Percentiles rank a stretch among this genome's conserved stretches.
Evolutionary conservation across 2,329 filamentous ascomycete species (phyloP).

Genomic region (Seiridium cupressi): DNA sequence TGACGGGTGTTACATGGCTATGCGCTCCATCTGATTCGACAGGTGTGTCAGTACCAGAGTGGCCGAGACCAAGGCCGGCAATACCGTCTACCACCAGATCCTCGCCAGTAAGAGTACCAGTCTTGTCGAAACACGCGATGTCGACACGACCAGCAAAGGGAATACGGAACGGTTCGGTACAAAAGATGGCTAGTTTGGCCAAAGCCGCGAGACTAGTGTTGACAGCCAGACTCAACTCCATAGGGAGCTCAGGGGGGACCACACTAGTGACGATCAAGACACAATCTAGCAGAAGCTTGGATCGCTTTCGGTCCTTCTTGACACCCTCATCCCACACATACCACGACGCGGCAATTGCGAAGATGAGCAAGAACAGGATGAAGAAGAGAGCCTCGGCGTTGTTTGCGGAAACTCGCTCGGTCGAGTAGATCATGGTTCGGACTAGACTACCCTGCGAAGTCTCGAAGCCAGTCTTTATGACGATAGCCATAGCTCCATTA

Average conservation of each 20-base stretch:
- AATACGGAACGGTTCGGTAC: constrained; percentile 97
- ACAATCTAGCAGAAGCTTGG: constrained; percentile 94
- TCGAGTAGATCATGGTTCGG: constrained; percentile 99
- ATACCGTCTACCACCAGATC: constrained; percentile 97
- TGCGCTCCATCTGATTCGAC: constrained; percentile 79
- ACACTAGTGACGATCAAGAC: constrained; percentile 97
- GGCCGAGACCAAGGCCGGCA: constrained; percentile 77
- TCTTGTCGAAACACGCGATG: constrained; percentile 98
- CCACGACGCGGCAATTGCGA: constrained; percentile 96
- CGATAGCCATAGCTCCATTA: constrained; percentile 88
- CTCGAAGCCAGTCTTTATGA: constrained; percentile 97
- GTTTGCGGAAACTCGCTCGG: constrained; percentile 97
- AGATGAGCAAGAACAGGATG: constrained; percentile 93
- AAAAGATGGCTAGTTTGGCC: constrained; percentile 96
- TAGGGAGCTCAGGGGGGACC: constrained; percentile 95
- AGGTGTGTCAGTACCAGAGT: constrained; percentile 61
- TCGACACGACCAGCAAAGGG: constrained; percentile 95
- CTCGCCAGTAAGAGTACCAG: constrained; percentile 92
- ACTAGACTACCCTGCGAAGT: constrained; percentile 97
- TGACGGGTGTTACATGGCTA: constrained; percentile 71
- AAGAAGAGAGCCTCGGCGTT: constrained; percentile 96
- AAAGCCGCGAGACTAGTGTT: constrained; percentile 95
- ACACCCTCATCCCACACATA: constrained; percentile 99
- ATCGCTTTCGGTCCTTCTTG: constrained; percentile 89
- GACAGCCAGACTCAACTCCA: constrained; percentile 96